phyloP scores from a whole-genome alignment of 148 eudicot species.

The Silene latifolia region DNA sequence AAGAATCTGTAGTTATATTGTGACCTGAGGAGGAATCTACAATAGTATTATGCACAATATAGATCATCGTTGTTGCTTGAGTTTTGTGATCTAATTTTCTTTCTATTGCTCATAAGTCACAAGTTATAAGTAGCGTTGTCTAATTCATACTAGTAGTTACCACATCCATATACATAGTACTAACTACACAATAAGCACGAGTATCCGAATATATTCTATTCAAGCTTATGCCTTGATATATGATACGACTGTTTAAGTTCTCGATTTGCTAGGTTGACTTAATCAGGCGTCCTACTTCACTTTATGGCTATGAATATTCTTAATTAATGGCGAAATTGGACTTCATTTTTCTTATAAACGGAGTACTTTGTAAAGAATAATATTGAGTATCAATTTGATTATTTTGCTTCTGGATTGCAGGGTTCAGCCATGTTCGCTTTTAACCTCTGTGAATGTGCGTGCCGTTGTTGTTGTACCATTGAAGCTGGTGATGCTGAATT shows the following conservation, averaged over 20 bases:
- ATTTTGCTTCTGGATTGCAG: slow-evolving; percentile 9
- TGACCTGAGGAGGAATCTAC: neutral
- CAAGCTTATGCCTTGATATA: no score
- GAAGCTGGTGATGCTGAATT: slow-evolving; percentile 12
- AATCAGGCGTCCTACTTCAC: no score
- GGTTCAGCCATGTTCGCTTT: neutral
- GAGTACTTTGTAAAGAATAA: neutral
- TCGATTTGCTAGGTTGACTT: no score
- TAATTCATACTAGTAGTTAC: no score
- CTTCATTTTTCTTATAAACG: neutral
- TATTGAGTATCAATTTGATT: neutral
- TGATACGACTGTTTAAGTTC: no score
- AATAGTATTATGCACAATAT: neutral
- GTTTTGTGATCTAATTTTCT: neutral
- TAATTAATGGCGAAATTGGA: neutral
- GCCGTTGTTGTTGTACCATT: neutral
- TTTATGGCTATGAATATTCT: no score
- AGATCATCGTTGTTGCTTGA: neutral
- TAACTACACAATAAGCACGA: no score
- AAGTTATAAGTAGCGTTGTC: no score
- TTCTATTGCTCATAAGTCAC: no score
- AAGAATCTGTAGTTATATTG: no score
- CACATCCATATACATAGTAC: no score
- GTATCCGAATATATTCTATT: no score
- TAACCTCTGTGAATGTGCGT: neutral